A percentile compares a stretch with the other conserved stretches of the same genome.
Evolutionary conservation across 192 early-diverging fungal species (phyloP).

Genomic region (Jimgerdemannia lactiflua): DNA sequence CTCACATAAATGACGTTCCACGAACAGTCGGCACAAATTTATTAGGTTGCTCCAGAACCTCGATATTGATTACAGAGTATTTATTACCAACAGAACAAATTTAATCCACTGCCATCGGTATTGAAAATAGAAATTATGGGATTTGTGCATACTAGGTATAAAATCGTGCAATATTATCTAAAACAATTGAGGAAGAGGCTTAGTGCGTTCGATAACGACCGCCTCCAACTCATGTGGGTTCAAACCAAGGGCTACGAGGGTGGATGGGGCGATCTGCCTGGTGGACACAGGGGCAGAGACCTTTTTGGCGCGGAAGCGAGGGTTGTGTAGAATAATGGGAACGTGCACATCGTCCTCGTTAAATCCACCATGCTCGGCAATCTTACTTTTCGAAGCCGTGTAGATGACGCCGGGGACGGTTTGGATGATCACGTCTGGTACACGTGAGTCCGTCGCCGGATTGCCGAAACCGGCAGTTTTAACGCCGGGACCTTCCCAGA

Average conservation of each 20-base stretch:
- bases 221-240: conserved; percentile 10
- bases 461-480: conserved; percentile 10
- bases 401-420: conserved; percentile 11
- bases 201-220: conserved; percentile 16
- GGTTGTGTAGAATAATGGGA: conserved; percentile 5
- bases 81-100: too few relatives aligned
- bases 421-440: conserved; percentile 17
- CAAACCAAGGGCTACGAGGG: conserved; percentile 3
- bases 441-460: conserved; percentile 18
- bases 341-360: conserved; percentile 23
- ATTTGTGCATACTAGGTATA: too few relatives aligned
- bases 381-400: conserved; percentile 8
- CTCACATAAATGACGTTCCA: too few relatives aligned
- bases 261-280: conserved; percentile 16
- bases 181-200: not conserved
- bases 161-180: not conserved
- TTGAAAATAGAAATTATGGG: too few relatives aligned
- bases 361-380: conserved; percentile 21
- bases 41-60: too few relatives aligned
- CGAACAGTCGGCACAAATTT: too few relatives aligned
- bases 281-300: conserved; percentile 8
- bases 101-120: too few relatives aligned
- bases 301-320: conserved; percentile 5
- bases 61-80: too few relatives aligned
- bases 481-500: conserved; percentile 15